Conservation (phyloP, 371 early-diverging fungal species). For the Mycotypha africana region DNA sequence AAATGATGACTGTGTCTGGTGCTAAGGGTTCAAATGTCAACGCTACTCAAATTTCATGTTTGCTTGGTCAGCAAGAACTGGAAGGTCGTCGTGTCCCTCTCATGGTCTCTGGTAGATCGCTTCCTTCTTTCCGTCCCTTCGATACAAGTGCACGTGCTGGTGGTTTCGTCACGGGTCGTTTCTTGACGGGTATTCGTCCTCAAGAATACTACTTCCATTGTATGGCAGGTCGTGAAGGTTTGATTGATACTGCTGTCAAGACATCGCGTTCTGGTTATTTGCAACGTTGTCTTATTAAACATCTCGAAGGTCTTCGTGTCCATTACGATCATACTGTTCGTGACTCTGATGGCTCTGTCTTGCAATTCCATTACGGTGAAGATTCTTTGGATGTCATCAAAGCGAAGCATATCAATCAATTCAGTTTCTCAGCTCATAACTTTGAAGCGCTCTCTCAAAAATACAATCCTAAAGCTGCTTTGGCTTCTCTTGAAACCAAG, state of each 20-base stretch:
- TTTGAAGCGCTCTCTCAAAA: constrained; percentile 76
- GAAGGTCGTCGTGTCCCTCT: constrained; percentile 99
- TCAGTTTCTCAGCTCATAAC: constrained; percentile 93
- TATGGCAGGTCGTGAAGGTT: constrained; percentile 99
- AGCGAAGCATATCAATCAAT: constrained; percentile 84
- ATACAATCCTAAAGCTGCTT: constrained; percentile 72
- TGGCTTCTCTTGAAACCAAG: constrained; percentile 70
- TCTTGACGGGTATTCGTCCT: constrained; percentile 99
- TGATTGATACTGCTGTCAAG: constrained; percentile 99
- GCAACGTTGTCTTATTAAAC: constrained; percentile 99
- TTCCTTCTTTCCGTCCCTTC: constrained; percentile 93
- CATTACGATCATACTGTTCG: constrained; percentile 98
- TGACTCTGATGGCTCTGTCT: constrained; percentile 89
- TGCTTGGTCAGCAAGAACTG: constrained; percentile 99
- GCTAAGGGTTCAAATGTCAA: constrained; percentile 99
- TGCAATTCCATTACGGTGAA: constrained; percentile 99
- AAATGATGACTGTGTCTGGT: constrained; percentile 98
- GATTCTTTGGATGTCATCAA: constrained; percentile 98
- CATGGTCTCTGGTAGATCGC: constrained; percentile 96
- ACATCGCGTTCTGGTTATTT: constrained; percentile 99
- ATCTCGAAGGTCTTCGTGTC: constrained; percentile 95
- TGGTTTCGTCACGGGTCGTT: constrained; percentile 98
- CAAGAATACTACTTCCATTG: constrained; percentile 92
- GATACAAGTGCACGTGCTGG: constrained; percentile 92
- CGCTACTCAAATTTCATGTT: constrained; percentile 97